Base-by-base conservation (phyloP, 192 early-diverging fungal genomes). In the Coemansia sp. region DNA sequence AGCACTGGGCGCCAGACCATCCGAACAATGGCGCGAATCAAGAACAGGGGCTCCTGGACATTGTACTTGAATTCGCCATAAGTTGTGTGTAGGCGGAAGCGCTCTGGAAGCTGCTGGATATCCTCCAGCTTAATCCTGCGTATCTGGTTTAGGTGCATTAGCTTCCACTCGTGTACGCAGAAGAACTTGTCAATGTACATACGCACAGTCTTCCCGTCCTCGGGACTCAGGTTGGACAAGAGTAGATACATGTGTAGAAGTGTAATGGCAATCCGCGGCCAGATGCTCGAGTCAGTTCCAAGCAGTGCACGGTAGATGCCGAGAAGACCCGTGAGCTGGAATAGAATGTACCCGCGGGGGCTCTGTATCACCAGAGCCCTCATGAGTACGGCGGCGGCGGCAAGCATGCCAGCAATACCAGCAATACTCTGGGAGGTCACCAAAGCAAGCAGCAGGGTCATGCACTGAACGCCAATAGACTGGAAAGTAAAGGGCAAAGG, bases 1-100 rank as follows among this genome's bases (percentile, higher is more conserved):
- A 69, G 35, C 40, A 63, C 22, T n/a, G 67, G 67, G 11, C 67
- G 49, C 67, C 67, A 70, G 0, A 54, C 35, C 60, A 70, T 63
- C 4, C 67, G 59, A 3, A 42, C 7, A 18, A 70, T 50, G 14
- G 60, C 67, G 9, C 60, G 60, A 13, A 70, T 46, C 30, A 70
- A 18, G 32, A 70, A 70, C 31, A 70, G 28, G 3, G 54, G 37
- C 50, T 70, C 60, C 4, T 54, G 22, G 13, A 40, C 25, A 20
- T 70, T 40, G 38, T 63, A 70, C n/a, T 34, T 33, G 42, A 70
- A 58, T 27, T 70, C 60, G 37, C 37, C 29, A 9, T 53, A 27
- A 2, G 51, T 40, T 22, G 21, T 31, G 5, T 27, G 25, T 6
- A 70, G 17, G 7, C 41, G 45, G 16, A 50, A 44, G 10, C 51